These are phyloP conservation scores for Tilletiaria anomala DNA, from an alignment of 1,284 basidiomycete genomes.

Conservation along the genomic window DNA sequence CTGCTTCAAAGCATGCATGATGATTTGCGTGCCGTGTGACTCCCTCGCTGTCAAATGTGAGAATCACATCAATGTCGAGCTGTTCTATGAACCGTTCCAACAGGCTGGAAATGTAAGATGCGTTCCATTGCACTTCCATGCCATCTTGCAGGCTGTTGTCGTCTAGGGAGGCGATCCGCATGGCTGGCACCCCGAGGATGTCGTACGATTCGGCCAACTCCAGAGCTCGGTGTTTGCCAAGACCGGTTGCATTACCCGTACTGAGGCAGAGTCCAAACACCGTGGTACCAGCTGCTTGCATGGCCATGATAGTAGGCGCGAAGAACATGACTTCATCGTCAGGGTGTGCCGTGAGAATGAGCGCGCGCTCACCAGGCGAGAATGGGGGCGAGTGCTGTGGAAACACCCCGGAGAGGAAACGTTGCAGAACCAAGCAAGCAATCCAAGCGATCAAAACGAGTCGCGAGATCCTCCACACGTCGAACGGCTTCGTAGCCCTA, in stretches of 20 bases:
- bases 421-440: too few species aligned
- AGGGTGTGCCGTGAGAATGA: constrained; percentile 71
- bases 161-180: constrained; percentile 53
- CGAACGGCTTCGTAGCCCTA: too few species aligned
- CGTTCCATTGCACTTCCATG: constrained; percentile 56
- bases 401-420: too few species aligned
- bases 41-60: constrained; percentile 75
- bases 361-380: constrained; percentile 14
- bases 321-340: constrained; percentile 91
- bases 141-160: constrained; percentile 67
- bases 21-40: constrained; percentile 85
- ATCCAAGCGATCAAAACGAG: too few species aligned
- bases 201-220: constrained; percentile 49
- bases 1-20: constrained; percentile 51
- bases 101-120: constrained; percentile 50
- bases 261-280: constrained; percentile 44
- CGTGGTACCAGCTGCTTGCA: constrained; percentile 42
- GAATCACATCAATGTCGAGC: constrained; percentile 42
- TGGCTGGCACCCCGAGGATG: constrained; percentile 52
- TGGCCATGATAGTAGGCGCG: constrained; percentile 55
- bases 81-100: constrained; percentile 49
- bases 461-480: too few species aligned
- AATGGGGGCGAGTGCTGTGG: too few species aligned
- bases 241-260: constrained; percentile 60
- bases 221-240: constrained; percentile 51